Percentiles rank a stretch among this genome's conserved stretches.
These are phyloP conservation scores for Flaveria ramosissima DNA, from an alignment of 129 eudicot species.

Conservation along the genomic window DNA sequence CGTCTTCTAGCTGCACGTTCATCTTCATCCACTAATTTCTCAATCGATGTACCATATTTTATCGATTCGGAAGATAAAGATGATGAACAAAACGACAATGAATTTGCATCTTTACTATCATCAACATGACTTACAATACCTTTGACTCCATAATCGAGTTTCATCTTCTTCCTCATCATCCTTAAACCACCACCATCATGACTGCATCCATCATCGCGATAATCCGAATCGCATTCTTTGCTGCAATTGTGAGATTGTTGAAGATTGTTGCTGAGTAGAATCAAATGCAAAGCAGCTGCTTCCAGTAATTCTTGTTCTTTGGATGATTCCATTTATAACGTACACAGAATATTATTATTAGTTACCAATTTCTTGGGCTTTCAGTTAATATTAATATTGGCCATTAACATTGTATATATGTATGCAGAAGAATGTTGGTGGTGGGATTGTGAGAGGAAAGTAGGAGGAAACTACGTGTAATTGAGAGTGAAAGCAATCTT, in stretches of 20 bases:
- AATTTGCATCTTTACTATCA: background rate
- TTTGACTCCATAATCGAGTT: slow-evolving; percentile 5
- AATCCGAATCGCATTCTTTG: background rate
- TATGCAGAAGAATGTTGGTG: background rate
- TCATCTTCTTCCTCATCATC: slow-evolving; percentile 18
- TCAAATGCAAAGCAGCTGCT: slow-evolving; percentile 37
- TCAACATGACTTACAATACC: background rate
- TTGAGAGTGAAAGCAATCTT: slow-evolving; percentile 5
- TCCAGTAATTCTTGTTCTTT: slow-evolving; percentile 20
- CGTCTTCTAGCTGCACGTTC: background rate
- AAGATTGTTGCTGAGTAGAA: slow-evolving; percentile 24
- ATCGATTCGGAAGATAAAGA: slow-evolving; percentile 9
- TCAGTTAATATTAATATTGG: background rate
- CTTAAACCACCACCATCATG: slow-evolving; percentile 7
- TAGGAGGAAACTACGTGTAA: slow-evolving; percentile 22
- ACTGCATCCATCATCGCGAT: too few species aligned
- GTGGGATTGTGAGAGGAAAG: slow-evolving; percentile 29
- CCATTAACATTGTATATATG: background rate
- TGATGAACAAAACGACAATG: slow-evolving; percentile 13
- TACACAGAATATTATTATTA: too few species aligned
- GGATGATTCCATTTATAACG: slow-evolving; percentile 13
- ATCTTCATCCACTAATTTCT: background rate
- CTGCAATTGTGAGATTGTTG: background rate
- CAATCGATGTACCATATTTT: slow-evolving; percentile 19
- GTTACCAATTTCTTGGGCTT: too few species aligned